phyloP scores from a whole-genome alignment of 1,139 yeast genomes.

The Sugiyamaella japonica region DNA sequence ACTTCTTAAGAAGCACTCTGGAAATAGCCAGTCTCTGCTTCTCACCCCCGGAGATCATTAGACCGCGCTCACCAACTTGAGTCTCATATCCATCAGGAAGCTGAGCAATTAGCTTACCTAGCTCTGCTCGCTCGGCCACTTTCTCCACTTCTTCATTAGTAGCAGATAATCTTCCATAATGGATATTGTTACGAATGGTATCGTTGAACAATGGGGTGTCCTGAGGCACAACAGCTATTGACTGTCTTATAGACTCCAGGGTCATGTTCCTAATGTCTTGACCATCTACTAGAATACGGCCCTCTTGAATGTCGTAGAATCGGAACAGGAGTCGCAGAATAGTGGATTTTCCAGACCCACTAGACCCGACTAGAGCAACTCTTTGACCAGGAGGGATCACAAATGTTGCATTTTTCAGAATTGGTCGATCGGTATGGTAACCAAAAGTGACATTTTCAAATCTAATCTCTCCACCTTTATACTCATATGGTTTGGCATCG shows the following conservation, averaged over 20 bases:
- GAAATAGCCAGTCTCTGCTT: slow-evolving; percentile 95
- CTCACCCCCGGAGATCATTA: slow-evolving; percentile 99
- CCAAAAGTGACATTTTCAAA: slow-evolving; percentile 95
- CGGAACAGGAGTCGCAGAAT: slow-evolving; percentile 79
- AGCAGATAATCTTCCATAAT: slow-evolving; percentile 81
- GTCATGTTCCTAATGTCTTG: slow-evolving; percentile 80
- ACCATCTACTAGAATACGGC: slow-evolving; percentile 82
- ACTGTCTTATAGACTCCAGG: slow-evolving; percentile 67
- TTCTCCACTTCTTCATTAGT: slow-evolving; percentile 66
- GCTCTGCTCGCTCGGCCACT: slow-evolving; percentile 69
- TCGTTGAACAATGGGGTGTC: slow-evolving; percentile 96
- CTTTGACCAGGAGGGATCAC: slow-evolving; percentile 88
- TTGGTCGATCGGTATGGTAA: slow-evolving; percentile 84
- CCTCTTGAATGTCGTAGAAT: slow-evolving; percentile 79
- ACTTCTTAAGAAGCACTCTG: slow-evolving; percentile 73
- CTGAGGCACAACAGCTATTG: slow-evolving; percentile 94
- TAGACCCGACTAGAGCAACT: slow-evolving; percentile 93
- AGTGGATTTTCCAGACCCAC: slow-evolving; percentile 95
- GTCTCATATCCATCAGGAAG: slow-evolving; percentile 85
- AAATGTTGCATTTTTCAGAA: slow-evolving; percentile 75
- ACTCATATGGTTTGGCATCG: slow-evolving; percentile 58
- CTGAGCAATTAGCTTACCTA: slow-evolving; percentile 60
- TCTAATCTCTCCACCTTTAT: slow-evolving; percentile 65
- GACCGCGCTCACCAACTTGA: slow-evolving; percentile 95
- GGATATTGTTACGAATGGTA: slow-evolving; percentile 78